Evolutionary conservation across 805 yeast species (phyloP).

Genomic region (Candida nonsorbophila): DNA sequence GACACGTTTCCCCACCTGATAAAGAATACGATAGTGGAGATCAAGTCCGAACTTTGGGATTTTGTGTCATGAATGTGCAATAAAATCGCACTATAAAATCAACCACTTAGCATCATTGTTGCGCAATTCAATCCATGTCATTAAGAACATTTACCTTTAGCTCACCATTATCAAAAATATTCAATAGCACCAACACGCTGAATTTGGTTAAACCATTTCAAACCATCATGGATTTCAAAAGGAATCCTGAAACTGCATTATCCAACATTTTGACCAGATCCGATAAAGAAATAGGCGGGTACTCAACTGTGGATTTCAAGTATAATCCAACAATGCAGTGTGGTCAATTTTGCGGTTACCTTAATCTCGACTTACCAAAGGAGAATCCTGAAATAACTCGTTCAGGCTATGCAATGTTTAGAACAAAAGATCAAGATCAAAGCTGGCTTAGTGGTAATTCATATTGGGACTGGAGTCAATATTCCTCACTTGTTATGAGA

Average conservation of each 20-base stretch:
- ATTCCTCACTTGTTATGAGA: conserved; percentile 56
- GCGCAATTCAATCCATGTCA: conserved; percentile 27
- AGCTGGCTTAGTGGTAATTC: conserved; percentile 44
- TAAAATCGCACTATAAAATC: too few species aligned
- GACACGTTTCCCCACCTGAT: too few species aligned
- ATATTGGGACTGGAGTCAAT: conserved; percentile 68
- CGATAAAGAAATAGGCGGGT: conserved; percentile 78
- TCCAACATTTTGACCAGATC: conserved; percentile 53
- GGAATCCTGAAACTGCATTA: conserved; percentile 42
- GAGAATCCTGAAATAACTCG: conserved; percentile 58
- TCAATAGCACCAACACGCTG: too few species aligned
- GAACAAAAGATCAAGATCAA: conserved; percentile 61
- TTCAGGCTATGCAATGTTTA: conserved; percentile 80
- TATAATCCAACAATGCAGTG: conserved; percentile 25
- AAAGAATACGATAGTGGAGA: too few species aligned
- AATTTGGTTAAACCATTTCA: conserved; percentile 26
- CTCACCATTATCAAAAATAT: conserved; percentile 30
- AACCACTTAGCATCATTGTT: too few species aligned
- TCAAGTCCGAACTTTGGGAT: too few species aligned
- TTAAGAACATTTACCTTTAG: conserved; percentile 36
- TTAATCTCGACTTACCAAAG: conserved; percentile 62
- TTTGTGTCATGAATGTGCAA: too few species aligned
- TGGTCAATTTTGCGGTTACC: conserved; percentile 49
- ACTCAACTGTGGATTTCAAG: conserved; percentile 55
- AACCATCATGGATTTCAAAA: conserved; percentile 54